Base-by-base conservation (phyloP, 192 early-diverging fungal genomes). In the Phlyctochytrium planicorne region DNA sequence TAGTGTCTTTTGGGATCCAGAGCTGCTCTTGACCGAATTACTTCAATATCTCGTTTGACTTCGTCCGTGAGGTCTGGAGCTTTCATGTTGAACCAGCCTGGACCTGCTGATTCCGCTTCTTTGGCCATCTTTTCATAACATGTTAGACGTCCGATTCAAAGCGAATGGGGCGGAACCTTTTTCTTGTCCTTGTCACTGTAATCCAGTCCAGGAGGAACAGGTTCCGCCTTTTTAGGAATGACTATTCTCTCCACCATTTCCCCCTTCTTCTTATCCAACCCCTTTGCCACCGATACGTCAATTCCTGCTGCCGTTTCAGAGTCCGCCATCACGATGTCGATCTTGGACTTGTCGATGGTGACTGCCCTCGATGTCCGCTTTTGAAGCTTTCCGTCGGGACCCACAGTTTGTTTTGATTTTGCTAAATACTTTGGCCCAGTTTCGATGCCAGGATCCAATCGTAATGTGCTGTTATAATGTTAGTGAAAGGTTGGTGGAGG, bases 1-100 rank as follows among this genome's bases (percentile, higher is more conserved):
- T 95, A 98, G 67, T 93, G 91, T 31, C 90, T 84, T 75, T 94
- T 98, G 20, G 93, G 93, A 75, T 99, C 95, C 12, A 99, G 73
- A 1, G 91, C 94, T 70, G 88, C 85, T 57, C 97, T 86, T 65
- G 90, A 77, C 66, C 91, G 90, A 33, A 99, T 68, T 30, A 97
- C 85, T 37, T 92, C 90, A 57, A 99, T 75, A 71, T 99, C 93
- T 3, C 90, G 88, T 67, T 95, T 94, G 47, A 97, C 57, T 72
- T 94, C 94, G 2, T 86, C 86, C 24, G 97, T 98, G 36, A 99
- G 59, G 61, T 89, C 86, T 1, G 92, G 85, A 24, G 88, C 86
- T 35, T 83, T 84, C 86, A 99, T 90, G 71, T 92, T 90, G 74
- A 97, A 99, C 96, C 96, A 98, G 30, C 84, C 82, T 12, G 80